Percentiles rank a stretch among this genome's conserved stretches.
phyloP scores from a whole-genome alignment of 23 red algal genomes.

The Gracilaria gracilis region DNA sequence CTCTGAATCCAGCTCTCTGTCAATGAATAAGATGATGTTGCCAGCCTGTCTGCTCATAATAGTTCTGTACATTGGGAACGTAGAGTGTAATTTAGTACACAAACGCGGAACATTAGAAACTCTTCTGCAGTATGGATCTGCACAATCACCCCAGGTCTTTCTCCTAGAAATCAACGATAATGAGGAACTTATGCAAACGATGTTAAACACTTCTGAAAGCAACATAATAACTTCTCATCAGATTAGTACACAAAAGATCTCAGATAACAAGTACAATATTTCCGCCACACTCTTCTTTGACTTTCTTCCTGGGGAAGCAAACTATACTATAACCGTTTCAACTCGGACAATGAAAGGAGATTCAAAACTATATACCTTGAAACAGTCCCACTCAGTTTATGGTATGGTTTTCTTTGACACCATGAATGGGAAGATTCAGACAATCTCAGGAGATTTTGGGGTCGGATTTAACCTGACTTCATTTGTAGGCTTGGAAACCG shows the following conservation, averaged over 20 bases:
- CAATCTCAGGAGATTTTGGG: neutral
- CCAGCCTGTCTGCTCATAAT: no score
- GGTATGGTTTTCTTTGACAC: neutral
- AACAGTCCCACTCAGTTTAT: neutral
- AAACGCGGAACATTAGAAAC: neutral
- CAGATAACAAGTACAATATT: neutral
- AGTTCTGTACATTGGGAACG: no score
- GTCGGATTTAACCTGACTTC: neutral
- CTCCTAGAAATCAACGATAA: neutral
- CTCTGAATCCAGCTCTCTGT: no score
- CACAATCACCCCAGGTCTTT: neutral
- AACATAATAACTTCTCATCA: neutral
- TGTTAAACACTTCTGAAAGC: neutral
- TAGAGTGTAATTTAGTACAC: neutral
- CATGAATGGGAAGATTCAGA: neutral
- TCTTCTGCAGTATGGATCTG: slow-evolving; percentile 15
- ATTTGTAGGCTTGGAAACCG: neutral
- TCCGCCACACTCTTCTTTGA: neutral
- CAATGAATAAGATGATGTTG: no score
- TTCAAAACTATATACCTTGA: neutral
- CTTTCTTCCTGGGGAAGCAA: neutral
- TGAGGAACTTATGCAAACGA: neutral
- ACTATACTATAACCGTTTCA: neutral
- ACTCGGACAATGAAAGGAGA: neutral
- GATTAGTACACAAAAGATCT: neutral